Base-by-base conservation (phyloP, 371 early-diverging fungal genomes). In the Smittium culicis region DNA sequence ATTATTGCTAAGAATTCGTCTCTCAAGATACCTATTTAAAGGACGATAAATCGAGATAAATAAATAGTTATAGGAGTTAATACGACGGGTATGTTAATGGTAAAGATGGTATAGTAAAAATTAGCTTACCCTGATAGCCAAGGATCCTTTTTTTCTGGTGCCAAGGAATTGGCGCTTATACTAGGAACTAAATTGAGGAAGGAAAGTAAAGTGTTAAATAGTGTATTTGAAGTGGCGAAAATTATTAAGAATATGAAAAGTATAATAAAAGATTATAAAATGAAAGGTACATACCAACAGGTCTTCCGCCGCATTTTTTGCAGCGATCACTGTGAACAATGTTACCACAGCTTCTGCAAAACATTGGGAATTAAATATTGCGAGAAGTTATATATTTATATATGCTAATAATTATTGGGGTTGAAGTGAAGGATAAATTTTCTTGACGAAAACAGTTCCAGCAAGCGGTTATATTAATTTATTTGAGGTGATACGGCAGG, bases 291-390 rank as follows among this genome's bases (percentile, higher is more conserved):
- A 72, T 68, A 45, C 67, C 71, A 20, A 77, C 74, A 0, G 73
- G 58, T 35, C 32, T 64, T 0, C 78, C 78, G 25, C 78, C 78
- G 58, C 78, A 77, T 29, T 62, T 65, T 29, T n/a, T 35, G 67
- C 78, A 77, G 29, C 61, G n/a, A 29, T 54, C 2, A 33, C 35
- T 8, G 33, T 45, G 35, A 1, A 72, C 69, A 25, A 77, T 75
- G 27, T 74, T 74, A 1, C 78, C 78, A 64, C 78, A 77, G 64
- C 72, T 67, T 5, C 66, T 56, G 60, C 78, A 77, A 66, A 67
- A 77, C 73, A 76, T 76, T 64, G 28, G 55, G 20, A 54, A n/a
- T n/a, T n/a, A n/a, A n/a, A n/a, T n/a, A n/a, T n/a, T n/a, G n/a
- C n/a, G n/a, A n/a, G n/a, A n/a, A n/a, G n/a, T n/a, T n/a, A n/a